These are phyloP conservation scores for Penicillium sp. DNA, from an alignment of 2,329 filamentous ascomycete genomes.

Conservation along the genomic window DNA sequence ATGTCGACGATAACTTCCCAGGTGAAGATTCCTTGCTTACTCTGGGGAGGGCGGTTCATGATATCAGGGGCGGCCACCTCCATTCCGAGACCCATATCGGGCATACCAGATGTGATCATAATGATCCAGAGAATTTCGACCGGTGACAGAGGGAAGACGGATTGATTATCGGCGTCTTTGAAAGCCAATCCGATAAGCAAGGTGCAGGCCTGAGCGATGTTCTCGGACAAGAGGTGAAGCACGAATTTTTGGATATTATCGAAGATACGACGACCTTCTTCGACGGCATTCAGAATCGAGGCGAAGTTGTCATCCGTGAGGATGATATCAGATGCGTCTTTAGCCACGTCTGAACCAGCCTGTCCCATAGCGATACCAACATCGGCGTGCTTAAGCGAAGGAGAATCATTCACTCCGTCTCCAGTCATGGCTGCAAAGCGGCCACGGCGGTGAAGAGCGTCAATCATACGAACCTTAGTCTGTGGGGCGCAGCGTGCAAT, in stretches of 20 bases:
- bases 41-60: constrained; percentile 72
- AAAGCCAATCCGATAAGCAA: constrained; percentile 76
- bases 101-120: constrained; percentile 81
- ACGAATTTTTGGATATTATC: constrained; percentile 86
- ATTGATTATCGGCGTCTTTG: constrained; percentile 65
- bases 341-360: constrained; percentile 76
- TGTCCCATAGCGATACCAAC: constrained; percentile 82
- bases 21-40: constrained; percentile 67
- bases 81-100: constrained; percentile 79
- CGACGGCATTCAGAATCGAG: constrained; percentile 74
- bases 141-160: constrained; percentile 78
- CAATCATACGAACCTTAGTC: constrained; percentile 80
- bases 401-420: constrained; percentile 81
- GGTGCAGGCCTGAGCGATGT: constrained; percentile 76
- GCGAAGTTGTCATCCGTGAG: constrained; percentile 80
- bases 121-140: constrained; percentile 89
- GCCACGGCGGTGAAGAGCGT: constrained; percentile 52
- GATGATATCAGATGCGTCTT: constrained; percentile 61
- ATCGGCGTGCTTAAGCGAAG: constrained; percentile 73
- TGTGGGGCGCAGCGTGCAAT: constrained; percentile 55
- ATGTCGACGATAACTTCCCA: constrained; percentile 72
- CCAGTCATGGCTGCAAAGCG: constrained; percentile 81
- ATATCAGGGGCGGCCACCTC: constrained; percentile 71
- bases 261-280: constrained; percentile 77
- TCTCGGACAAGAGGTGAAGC: constrained; percentile 70